Conservation (phyloP, 1,284 basidiomycete genomes). For the Rhodofomes roseus region DNA sequence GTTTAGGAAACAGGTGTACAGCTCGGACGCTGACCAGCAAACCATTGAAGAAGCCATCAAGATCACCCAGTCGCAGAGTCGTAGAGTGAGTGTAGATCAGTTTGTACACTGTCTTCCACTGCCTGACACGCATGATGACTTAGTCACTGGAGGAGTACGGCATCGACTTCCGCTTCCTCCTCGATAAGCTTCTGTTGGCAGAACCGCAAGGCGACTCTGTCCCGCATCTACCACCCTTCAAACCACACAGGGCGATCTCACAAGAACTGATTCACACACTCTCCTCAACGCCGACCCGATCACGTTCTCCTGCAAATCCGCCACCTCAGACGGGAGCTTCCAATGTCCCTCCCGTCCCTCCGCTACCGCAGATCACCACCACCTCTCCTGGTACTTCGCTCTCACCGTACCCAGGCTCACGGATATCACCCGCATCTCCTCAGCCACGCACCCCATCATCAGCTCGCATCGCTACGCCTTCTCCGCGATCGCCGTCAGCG, state of each 20-base stretch:
- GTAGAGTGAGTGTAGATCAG: conserved; percentile 52
- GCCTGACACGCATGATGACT: background rate
- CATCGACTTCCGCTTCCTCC: conserved; percentile 86
- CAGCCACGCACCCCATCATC: conserved; percentile 17
- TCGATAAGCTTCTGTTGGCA: conserved; percentile 66
- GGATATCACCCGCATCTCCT: conserved; percentile 11
- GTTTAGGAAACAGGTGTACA: conserved; percentile 91
- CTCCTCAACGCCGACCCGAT: conserved; percentile 24
- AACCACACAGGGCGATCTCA: conserved; percentile 24
- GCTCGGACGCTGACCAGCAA: conserved; percentile 64
- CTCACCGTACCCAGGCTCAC: conserved; percentile 11
- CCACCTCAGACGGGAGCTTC: conserved; percentile 21
- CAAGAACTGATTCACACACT: conserved; percentile 29
- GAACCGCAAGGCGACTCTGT: conserved; percentile 34
- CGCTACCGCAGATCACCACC: conserved; percentile 16
- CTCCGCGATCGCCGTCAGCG: conserved; percentile 18
- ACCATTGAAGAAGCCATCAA: conserved; percentile 74
- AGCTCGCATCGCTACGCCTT: conserved; percentile 16
- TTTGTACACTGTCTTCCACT: background rate
- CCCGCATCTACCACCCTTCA: conserved; percentile 32
- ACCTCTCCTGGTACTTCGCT: conserved; percentile 7
- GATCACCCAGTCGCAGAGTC: conserved; percentile 75
- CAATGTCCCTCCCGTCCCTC: conserved; percentile 22
- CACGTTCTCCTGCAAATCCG: conserved; percentile 27
- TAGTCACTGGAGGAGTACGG: conserved; percentile 89